Evolutionary conservation across 805 yeast species (phyloP).

Genomic region (Wickerhamomyces hampshirensis): DNA sequence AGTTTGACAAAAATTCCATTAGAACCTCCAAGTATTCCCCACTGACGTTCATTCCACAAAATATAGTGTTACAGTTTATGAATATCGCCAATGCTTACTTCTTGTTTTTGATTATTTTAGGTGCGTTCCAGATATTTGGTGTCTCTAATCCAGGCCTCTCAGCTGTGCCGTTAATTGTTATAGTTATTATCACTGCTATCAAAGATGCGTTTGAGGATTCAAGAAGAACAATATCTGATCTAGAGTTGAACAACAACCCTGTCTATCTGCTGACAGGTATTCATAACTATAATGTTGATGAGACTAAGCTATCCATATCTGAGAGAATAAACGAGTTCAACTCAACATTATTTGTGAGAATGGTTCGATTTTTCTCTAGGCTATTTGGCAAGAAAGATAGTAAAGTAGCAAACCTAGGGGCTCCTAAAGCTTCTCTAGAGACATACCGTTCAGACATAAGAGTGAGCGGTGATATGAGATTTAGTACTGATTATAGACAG

Average conservation of each 20-base stretch:
- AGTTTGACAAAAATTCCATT: constrained; percentile 54
- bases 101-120: constrained; percentile 71
- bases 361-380: constrained; percentile 17
- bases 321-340: constrained; percentile 58
- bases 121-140: constrained; percentile 72
- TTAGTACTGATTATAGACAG: constrained; percentile 2
- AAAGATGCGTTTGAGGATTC: constrained; percentile 82
- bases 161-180: constrained; percentile 76
- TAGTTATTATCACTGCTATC: constrained; percentile 67
- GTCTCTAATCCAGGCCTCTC: constrained; percentile 73
- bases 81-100: constrained; percentile 91
- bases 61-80: constrained; percentile 70
- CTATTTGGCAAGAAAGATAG: constrained; percentile 15
- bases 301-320: constrained; percentile 38
- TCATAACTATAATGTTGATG: constrained; percentile 54
- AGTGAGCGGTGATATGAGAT: constrained; percentile 3
- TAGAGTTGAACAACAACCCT: constrained; percentile 68
- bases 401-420: constrained; percentile 3
- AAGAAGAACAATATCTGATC: constrained; percentile 62
- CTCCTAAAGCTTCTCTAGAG: constrained; percentile 15
- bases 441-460: constrained; percentile 7
- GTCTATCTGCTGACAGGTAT: constrained; percentile 58
- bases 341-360: constrained; percentile 23
- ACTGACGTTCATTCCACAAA: constrained; percentile 80
- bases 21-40: constrained; percentile 97